Base-by-base conservation (phyloP, 495 filamentous ascomycete species). In the Penicillium macrosclerotiorum region DNA sequence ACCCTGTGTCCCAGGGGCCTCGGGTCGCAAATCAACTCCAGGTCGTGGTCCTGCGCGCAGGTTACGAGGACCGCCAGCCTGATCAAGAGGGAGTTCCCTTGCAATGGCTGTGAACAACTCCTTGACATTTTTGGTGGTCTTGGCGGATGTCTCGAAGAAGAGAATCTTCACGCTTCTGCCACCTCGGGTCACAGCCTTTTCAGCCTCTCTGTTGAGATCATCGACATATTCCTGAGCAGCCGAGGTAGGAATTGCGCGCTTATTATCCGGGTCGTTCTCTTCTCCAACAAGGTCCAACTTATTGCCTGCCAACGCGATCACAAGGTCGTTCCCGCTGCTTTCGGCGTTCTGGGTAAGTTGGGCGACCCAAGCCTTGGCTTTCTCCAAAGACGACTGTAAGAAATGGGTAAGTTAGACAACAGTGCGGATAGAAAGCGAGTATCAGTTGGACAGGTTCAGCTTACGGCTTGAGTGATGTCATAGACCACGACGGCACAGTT, bases 291-390 rank as follows among this genome's bases (percentile, higher is more conserved):
- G 74, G 79, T 98, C 93, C 51, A 95, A 71, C 74, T 98, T 98
- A 78, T 98, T 98, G 34, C 93, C 93, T 22, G 94, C 93, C 18
- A 98, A 80, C 22, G 93, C 93, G 65, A 98, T 98, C 59, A 98
- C 89, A 67, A 98, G 97, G n/a, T n/a, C n/a, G 68, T 97, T 97
- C 71, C 97, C 93, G 72, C 97, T 97, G 30, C 94, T 94, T 75
- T 98, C n/a, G 93, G 48, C 93, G 82, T 69, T 98, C 94, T n/a
- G n/a, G n/a, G n/a, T n/a, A 26, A 98, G 81, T 60, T 98, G 94
- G 70, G 97, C 97, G n/a, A 98, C 90, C 93, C 93, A 98, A 23
- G 90, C 83, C 66, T 98, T 98, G 45, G 93, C 93, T 75, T 98
- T 98, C 71, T 98, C 93, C 45, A 98, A 75, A 5, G 94, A 97